Percentiles rank a stretch among this genome's conserved stretches.
Conservation (phyloP, 2,329 filamentous ascomycete genomes). For the Paecilomyces sp. region DNA sequence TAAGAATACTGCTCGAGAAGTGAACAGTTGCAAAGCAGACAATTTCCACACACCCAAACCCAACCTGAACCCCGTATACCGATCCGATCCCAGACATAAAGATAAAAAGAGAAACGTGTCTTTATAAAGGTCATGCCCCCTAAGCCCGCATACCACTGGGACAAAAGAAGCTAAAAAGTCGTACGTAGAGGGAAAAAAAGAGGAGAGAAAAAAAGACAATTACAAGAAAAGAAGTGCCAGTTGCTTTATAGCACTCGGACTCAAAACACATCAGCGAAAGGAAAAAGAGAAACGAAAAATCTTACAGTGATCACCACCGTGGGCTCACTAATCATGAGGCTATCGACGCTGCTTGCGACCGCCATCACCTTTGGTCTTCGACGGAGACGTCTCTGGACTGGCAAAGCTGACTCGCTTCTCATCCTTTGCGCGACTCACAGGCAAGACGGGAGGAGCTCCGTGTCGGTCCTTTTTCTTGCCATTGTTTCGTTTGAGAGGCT, state of each 20-base stretch:
- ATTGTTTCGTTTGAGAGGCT: conserved; percentile 22
- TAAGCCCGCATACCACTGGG: not conserved
- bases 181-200: conserved; percentile 1
- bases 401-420: conserved; percentile 32
- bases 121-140: not conserved
- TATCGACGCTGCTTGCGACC: conserved; percentile 17
- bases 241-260: not conserved
- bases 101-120: not conserved
- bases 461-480: conserved; percentile 22
- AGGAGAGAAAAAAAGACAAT: conserved; percentile 6
- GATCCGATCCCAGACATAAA: not conserved
- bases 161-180: not conserved
- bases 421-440: conserved; percentile 22
- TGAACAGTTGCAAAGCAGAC: not conserved
- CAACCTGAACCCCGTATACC: not conserved
- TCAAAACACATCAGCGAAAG: not conserved
- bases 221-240: conserved; percentile 6
- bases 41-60: not conserved
- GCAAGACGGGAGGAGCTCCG: conserved; percentile 17
- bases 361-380: conserved; percentile 19
- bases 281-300: not conserved
- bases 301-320: not conserved
- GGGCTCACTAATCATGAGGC: not conserved
- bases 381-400: conserved; percentile 23
- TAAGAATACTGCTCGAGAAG: not conserved